These are phyloP conservation scores for Lasiosphaeria hispida DNA, from an alignment of 495 filamentous ascomycete genomes.

Conservation along the genomic window DNA sequence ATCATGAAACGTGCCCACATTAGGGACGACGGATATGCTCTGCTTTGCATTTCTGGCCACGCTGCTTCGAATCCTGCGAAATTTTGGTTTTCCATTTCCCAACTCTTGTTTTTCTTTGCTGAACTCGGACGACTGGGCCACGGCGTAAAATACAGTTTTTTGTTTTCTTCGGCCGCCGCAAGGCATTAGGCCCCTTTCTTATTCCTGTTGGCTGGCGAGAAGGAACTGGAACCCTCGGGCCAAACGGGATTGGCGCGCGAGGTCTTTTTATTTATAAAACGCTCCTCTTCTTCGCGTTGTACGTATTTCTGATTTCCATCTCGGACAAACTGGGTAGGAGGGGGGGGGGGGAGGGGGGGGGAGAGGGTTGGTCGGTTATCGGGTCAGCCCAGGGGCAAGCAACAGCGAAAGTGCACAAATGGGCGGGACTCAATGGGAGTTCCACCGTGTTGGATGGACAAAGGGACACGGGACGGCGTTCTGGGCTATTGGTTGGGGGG, in stretches of 20 bases:
- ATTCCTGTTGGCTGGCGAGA: background rate
- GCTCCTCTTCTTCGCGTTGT: constrained; percentile 4
- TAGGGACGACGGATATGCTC: background rate
- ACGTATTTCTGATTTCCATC: constrained; percentile 2
- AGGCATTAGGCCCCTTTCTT: constrained; percentile 1
- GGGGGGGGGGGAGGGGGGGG: background rate
- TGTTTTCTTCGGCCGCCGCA: constrained; percentile 1
- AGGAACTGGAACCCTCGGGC: background rate
- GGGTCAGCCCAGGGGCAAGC: background rate
- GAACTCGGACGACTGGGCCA: too few species aligned
- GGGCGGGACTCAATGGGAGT: too few species aligned
- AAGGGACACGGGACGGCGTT: background rate
- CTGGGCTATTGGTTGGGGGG: background rate
- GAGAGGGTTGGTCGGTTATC: background rate
- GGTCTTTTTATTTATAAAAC: background rate
- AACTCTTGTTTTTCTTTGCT: too few species aligned
- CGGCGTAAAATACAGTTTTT: constrained; percentile 1
- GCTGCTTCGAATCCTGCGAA: too few species aligned
- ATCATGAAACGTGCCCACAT: background rate
- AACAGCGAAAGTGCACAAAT: too few species aligned
- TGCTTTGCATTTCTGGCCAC: background rate
- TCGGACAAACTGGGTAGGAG: background rate
- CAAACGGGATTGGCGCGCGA: too few species aligned
- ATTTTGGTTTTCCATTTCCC: too few species aligned
- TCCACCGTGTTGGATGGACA: too few species aligned